phyloP scores from a whole-genome alignment of 106 monocot genomes.

The Allium sativum region DNA sequence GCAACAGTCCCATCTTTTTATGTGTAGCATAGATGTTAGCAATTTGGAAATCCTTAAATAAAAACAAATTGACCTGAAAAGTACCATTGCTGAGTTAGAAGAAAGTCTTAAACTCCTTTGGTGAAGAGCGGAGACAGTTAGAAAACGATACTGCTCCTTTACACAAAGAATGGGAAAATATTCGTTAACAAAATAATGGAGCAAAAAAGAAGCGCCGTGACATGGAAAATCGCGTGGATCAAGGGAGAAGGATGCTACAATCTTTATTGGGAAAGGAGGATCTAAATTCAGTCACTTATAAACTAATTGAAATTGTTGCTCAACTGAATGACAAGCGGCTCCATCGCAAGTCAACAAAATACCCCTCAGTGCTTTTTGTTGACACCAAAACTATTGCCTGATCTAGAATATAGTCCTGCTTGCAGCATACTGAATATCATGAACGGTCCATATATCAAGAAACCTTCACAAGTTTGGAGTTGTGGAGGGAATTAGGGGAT shows the following conservation, averaged over 20 bases:
- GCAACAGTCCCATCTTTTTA: slow-evolving; percentile 61
- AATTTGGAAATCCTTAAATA: slow-evolving; percentile 55
- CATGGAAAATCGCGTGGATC: slow-evolving; percentile 59
- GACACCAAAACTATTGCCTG: too few species aligned
- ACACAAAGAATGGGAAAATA: slow-evolving; percentile 57
- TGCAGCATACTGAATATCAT: too few species aligned
- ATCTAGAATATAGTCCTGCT: too few species aligned
- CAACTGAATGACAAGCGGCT: slow-evolving; percentile 52
- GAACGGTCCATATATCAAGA: too few species aligned
- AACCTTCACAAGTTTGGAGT: too few species aligned
- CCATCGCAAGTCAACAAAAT: too few species aligned
- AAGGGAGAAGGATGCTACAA: slow-evolving; percentile 59
- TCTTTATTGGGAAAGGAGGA: slow-evolving; percentile 61
- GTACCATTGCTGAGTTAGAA: slow-evolving; percentile 34
- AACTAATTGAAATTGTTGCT: slow-evolving; percentile 46
- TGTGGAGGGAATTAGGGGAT: too few species aligned
- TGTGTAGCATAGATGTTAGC: slow-evolving; percentile 69
- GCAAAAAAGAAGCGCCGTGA: slow-evolving; percentile 64
- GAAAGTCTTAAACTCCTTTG: slow-evolving; percentile 43
- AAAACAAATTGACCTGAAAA: slow-evolving; percentile 48
- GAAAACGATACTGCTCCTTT: slow-evolving; percentile 74
- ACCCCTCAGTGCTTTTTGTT: too few species aligned
- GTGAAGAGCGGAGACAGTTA: slow-evolving; percentile 58
- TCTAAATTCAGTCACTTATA: slow-evolving; percentile 46
- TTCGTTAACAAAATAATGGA: slow-evolving; percentile 22